Conservation (phyloP, 1,139 yeast species). For the Groenewaldozyma auringiensis region DNA sequence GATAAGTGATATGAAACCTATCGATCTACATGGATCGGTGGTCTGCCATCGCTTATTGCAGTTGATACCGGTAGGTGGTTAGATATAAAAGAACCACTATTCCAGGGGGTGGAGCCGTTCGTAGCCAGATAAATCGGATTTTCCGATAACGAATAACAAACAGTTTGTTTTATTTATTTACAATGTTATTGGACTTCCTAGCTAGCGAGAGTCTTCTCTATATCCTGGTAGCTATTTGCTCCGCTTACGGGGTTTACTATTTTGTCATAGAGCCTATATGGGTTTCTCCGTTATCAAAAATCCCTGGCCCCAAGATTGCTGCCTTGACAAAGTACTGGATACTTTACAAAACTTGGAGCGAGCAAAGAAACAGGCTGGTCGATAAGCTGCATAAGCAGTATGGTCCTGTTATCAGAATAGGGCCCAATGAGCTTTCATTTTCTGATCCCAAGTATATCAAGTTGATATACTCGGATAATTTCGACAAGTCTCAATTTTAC, state of each 20-base stretch:
- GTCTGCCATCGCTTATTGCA: too few relatives aligned
- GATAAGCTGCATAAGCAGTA: constrained; percentile 47
- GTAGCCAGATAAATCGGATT: too few relatives aligned
- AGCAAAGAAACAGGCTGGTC: constrained; percentile 45
- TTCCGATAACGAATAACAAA: too few relatives aligned
- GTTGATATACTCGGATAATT: constrained; percentile 49
- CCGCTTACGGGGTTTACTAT: constrained; percentile 6
- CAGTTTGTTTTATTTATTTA: too few relatives aligned
- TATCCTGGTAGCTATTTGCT: not conserved
- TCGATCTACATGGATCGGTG: too few relatives aligned
- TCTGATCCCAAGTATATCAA: constrained; percentile 46
- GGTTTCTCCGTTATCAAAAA: constrained; percentile 29
- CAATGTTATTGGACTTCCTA: not conserved
- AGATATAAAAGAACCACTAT: too few relatives aligned
- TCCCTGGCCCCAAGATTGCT: constrained; percentile 58
- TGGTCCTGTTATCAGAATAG: constrained; percentile 54
- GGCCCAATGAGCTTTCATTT: constrained; percentile 57
- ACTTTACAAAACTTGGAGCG: constrained; percentile 46
- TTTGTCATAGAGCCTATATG: constrained; percentile 15
- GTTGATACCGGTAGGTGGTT: too few relatives aligned
- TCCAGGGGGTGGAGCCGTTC: too few relatives aligned
- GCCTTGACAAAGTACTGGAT: constrained; percentile 43
- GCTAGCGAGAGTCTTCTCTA: not conserved
- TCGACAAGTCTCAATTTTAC: constrained; percentile 55
- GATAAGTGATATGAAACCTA: too few relatives aligned